A percentile compares a stretch with the other conserved stretches of the same genome.
Conservation (phyloP, 2,329 filamentous ascomycete species). For the Conoideocrella luteorostrata region DNA sequence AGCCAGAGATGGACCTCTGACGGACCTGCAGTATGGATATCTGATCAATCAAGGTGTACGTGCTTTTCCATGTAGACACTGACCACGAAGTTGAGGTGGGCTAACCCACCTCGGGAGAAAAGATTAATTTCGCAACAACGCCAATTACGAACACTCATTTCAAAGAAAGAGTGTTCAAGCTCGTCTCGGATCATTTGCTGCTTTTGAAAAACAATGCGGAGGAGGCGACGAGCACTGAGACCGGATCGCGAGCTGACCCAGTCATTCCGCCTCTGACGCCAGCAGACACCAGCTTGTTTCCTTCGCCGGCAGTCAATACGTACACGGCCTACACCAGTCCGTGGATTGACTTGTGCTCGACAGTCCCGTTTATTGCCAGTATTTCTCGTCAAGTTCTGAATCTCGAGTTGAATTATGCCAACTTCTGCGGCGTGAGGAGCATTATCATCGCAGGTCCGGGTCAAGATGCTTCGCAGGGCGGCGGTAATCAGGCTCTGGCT, state of each 20-base stretch:
- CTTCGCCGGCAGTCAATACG: conserved; percentile 62
- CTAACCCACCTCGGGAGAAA: no score
- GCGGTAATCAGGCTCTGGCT: conserved; percentile 46
- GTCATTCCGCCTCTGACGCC: conserved; percentile 66
- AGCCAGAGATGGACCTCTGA: conserved; percentile 51
- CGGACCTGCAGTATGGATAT: conserved; percentile 57
- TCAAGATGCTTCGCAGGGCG: conserved; percentile 49
- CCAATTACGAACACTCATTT: conserved; percentile 73
- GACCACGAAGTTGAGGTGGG: no score
- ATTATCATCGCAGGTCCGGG: conserved; percentile 76
- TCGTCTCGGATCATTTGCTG: conserved; percentile 51
- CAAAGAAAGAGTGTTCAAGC: conserved; percentile 57
- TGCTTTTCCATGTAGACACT: conserved; percentile 13
- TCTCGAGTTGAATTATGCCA: conserved; percentile 88
- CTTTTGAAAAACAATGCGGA: conserved; percentile 35
- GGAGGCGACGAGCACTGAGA: conserved; percentile 32
- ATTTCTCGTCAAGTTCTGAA: conserved; percentile 86
- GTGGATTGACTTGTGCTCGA: conserved; percentile 86
- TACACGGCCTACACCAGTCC: conserved; percentile 75
- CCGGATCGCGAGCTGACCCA: conserved; percentile 45
- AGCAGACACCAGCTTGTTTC: conserved; percentile 69
- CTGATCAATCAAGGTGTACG: conserved; percentile 64
- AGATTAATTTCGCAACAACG: conserved; percentile 76
- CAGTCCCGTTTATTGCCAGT: conserved; percentile 74
- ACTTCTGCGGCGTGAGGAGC: conserved; percentile 85